Evolutionary conservation across 2,329 filamentous ascomycete genomes (phyloP).

Genomic region (Hypoxylon sp.): DNA sequence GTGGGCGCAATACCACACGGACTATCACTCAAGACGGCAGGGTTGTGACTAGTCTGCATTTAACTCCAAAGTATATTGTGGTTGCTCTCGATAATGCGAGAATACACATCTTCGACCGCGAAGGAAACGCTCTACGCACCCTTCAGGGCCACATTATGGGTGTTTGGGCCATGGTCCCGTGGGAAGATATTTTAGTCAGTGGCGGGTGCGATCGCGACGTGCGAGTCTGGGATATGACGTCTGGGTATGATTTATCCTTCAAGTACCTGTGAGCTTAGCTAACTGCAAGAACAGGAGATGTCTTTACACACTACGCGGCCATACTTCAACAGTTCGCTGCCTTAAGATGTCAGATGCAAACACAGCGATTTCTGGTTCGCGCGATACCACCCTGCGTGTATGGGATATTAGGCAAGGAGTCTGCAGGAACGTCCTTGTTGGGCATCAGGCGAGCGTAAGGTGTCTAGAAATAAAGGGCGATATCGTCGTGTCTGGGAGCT

Average conservation of each 20-base stretch:
- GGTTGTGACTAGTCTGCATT: slow-evolving; percentile 93
- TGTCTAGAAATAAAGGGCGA: slow-evolving; percentile 97
- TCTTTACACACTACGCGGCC: slow-evolving; percentile 87
- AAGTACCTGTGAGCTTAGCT: slow-evolving; percentile 38
- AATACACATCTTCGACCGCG: slow-evolving; percentile 96
- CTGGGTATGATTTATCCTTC: slow-evolving; percentile 72
- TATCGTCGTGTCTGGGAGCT: slow-evolving; percentile 96
- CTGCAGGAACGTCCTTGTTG: slow-evolving; percentile 91
- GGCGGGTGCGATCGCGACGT: slow-evolving; percentile 98
- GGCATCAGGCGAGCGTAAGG: slow-evolving; percentile 94
- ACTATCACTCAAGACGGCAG: slow-evolving; percentile 97
- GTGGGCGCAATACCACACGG: slow-evolving; percentile 83
- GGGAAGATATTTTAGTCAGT: slow-evolving; percentile 94
- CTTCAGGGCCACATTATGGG: slow-evolving; percentile 98
- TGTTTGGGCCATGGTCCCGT: slow-evolving; percentile 99
- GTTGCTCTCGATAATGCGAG: slow-evolving; percentile 98
- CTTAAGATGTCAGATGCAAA: slow-evolving; percentile 96
- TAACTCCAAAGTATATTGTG: slow-evolving; percentile 96
- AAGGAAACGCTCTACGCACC: slow-evolving; percentile 88
- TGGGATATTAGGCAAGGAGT: slow-evolving; percentile 93
- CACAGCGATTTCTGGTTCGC: slow-evolving; percentile 94
- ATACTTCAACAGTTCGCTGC: slow-evolving; percentile 96
- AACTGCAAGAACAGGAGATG: slow-evolving; percentile 68
- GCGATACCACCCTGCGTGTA: slow-evolving; percentile 92
- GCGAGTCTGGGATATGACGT: slow-evolving; percentile 94